Conservation (phyloP, 2,329 filamentous ascomycete genomes). For the Cladorrhinum sp. region DNA sequence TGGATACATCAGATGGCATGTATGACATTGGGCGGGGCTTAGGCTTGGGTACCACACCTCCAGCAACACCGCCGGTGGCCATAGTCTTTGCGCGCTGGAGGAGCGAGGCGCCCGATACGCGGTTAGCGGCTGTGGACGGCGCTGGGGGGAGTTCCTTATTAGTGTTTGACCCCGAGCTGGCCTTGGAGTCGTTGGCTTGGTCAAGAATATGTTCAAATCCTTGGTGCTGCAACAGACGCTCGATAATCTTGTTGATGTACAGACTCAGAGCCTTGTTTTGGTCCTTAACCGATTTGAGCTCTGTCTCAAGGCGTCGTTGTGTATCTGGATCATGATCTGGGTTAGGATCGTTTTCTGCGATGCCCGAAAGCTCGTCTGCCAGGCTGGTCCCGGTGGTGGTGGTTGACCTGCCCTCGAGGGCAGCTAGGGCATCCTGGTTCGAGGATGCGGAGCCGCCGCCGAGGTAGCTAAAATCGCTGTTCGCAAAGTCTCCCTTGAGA, state of each 20-base stretch:
- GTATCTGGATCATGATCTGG: constrained; percentile 32
- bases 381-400: constrained; percentile 52
- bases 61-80: constrained; percentile 41
- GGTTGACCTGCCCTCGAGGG: constrained; percentile 53
- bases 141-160: constrained; percentile 86
- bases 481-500: constrained; percentile 86
- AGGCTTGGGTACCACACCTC: constrained; percentile 35
- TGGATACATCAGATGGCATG: constrained; percentile 44
- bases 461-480: constrained; percentile 74
- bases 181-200: constrained; percentile 65
- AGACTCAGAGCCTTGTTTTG: constrained; percentile 96
- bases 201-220: constrained; percentile 94
- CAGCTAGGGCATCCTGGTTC: constrained; percentile 63
- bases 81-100: constrained; percentile 62
- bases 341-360: constrained; percentile 53
- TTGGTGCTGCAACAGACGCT: constrained; percentile 86
- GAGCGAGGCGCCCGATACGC: constrained; percentile 44
- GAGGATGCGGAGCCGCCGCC: constrained; percentile 47
- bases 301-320: constrained; percentile 69
- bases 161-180: constrained; percentile 43
- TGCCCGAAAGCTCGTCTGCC: constrained; percentile 83
- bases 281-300: constrained; percentile 78
- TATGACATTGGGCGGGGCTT: constrained; percentile 57
- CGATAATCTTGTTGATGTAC: constrained; percentile 99
- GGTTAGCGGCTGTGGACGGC: constrained; percentile 47